Base-by-base conservation (phyloP, 2,329 filamentous ascomycete genomes). In the Colletotrichum abscissum region DNA sequence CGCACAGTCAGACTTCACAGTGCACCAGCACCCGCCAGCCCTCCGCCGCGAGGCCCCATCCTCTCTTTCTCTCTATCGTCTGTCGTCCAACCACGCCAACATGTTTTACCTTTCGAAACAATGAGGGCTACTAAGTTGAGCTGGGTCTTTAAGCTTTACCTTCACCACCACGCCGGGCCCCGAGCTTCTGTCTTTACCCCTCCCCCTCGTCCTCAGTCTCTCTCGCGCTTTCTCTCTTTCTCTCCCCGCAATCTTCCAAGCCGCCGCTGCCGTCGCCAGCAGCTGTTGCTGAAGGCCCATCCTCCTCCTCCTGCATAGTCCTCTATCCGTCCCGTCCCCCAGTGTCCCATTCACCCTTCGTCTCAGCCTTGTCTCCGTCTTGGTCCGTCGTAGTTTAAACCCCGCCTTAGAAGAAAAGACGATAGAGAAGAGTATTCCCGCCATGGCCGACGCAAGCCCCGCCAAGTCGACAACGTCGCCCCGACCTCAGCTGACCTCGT, bases 401-500 rank as follows among this genome's bases (percentile, higher is more conserved):
- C 67, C 68, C 62, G 63, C 72, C 38, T 33, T 46, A 64, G 38
- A 42, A 14, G 3, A 19, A 56, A 38, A 62, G 24, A 28, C 19
- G 26, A 26, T n/a, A 42, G 38, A 19, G 38, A 42, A 42, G 38
- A 42, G 4, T 6, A 42, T 54, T 38, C 60, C 56, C 67, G 56
- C 59, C 33, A 84, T 83, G 82, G 75, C 81, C 77, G 81, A 83
- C 63, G 55, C 77, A 66, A 78, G 72, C 75, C 76, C 79, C 76
- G 70, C 80, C 72, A 81, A 79, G 76, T 70, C 70, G 49, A 57
- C 71, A 52, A 80, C 78, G 72, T 77, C 82, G 63, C 77, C 80
- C 77, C 85, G 87, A 59, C 88, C 88, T 67, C 86, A 88, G 79
- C 81, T 89, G 76, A 80, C 83, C 60, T 83, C 82, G 67, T 81